A percentile compares a stretch with the other conserved stretches of the same genome.
These are phyloP conservation scores for Linum trigynum DNA, from an alignment of 345 rosid genomes.

Conservation along the genomic window DNA sequence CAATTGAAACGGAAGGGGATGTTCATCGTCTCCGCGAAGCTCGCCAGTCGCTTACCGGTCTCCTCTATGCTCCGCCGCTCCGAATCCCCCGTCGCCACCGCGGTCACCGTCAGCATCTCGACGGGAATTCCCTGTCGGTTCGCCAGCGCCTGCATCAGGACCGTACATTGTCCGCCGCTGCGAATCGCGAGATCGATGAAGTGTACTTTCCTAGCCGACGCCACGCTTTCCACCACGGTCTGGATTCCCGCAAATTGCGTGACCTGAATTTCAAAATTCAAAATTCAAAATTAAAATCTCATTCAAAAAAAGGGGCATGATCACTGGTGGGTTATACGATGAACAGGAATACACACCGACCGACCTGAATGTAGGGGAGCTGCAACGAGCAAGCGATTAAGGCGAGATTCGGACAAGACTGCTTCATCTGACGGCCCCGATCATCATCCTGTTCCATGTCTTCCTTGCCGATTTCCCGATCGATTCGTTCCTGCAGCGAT, in stretches of 20 bases:
- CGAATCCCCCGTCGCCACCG: neutral
- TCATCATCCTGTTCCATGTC: neutral
- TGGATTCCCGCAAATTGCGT: neutral
- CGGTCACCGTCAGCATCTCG: slow-evolving; percentile 1
- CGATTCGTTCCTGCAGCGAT: neutral
- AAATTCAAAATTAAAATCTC: too few relatives aligned
- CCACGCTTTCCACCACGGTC: neutral
- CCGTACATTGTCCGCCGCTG: slow-evolving; percentile 2
- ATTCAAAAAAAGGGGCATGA: too few relatives aligned
- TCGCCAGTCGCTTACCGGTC: neutral
- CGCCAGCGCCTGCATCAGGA: slow-evolving; percentile 1
- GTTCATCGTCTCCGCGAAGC: neutral
- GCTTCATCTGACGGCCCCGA: neutral
- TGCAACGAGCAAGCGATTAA: neutral
- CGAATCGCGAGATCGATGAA: neutral
- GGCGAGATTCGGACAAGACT: neutral
- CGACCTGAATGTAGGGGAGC: neutral
- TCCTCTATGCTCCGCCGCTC: neutral
- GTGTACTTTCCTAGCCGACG: neutral
- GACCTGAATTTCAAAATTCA: too few relatives aligned
- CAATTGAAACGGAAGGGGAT: neutral
- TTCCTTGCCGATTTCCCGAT: neutral
- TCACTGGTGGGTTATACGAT: too few relatives aligned
- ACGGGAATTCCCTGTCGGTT: neutral
- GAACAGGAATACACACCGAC: too few relatives aligned